These are phyloP conservation scores for Dactylis glomerata DNA, from an alignment of 176 grass and related monocot species.

Conservation along the genomic window DNA sequence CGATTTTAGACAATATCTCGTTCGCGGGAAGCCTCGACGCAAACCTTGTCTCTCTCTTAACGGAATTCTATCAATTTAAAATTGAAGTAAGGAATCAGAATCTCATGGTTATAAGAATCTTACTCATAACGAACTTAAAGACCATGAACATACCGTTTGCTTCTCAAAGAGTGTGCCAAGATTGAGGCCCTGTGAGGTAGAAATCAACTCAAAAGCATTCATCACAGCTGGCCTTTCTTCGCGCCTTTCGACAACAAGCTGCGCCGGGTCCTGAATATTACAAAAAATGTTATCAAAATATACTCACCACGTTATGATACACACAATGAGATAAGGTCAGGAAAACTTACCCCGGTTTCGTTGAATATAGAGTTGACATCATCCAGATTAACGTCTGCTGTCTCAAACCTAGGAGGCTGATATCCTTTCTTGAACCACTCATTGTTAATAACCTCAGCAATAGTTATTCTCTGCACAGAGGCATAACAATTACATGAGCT, in stretches of 20 bases:
- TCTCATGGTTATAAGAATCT: neutral
- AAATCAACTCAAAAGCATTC: slow-evolving; percentile 99
- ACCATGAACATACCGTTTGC: slow-evolving; percentile 51
- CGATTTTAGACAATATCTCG: slow-evolving; percentile 92
- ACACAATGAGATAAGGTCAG: neutral
- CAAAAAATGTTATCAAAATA: slow-evolving; percentile 23
- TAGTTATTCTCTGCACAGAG: slow-evolving; percentile 77
- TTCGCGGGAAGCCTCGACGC: slow-evolving; percentile 87
- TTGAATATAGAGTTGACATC: slow-evolving; percentile 82
- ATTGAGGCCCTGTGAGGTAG: slow-evolving; percentile 94
- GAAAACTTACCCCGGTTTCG: slow-evolving; percentile 54
- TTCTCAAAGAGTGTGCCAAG: slow-evolving; percentile 93
- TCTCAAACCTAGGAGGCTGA: slow-evolving; percentile 69
- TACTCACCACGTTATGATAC: neutral
- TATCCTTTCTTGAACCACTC: slow-evolving; percentile 99
- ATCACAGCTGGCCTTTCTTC: slow-evolving; percentile 68
- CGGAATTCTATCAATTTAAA: slow-evolving; percentile 41
- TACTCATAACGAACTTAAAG: neutral
- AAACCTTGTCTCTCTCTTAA: slow-evolving; percentile 94
- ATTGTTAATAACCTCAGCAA: slow-evolving; percentile 67
- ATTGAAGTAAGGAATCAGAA: neutral
- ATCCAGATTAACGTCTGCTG: slow-evolving; percentile 68
- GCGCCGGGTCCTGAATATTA: slow-evolving; percentile 47
- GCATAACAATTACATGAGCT: neutral
- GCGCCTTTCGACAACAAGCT: slow-evolving; percentile 89